These are phyloP conservation scores for Cercospora beticola DNA, from an alignment of 2,329 filamentous ascomycete species.

Conservation along the genomic window DNA sequence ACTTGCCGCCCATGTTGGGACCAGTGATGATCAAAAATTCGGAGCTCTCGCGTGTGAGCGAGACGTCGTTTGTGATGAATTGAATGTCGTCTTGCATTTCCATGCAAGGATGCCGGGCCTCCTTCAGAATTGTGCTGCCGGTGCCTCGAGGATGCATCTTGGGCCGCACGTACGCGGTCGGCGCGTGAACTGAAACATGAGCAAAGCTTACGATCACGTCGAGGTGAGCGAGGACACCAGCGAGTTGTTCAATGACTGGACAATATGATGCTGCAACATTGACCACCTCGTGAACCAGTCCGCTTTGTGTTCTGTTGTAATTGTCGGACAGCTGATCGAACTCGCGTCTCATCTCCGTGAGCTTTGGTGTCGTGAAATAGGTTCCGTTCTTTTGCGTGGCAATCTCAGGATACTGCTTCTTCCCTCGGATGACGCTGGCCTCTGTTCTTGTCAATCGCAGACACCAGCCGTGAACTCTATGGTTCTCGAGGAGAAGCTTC, in stretches of 20 bases:
- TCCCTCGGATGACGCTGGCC: slow-evolving; percentile 89
- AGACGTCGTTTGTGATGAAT: slow-evolving; percentile 97
- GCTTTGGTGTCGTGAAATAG: slow-evolving; percentile 85
- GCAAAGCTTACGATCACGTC: slow-evolving; percentile 95
- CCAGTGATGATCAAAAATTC: slow-evolving; percentile 96
- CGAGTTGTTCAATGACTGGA: slow-evolving; percentile 85
- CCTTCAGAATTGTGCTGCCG: slow-evolving; percentile 84
- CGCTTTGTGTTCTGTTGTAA: slow-evolving; percentile 91
- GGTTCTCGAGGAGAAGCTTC: slow-evolving; percentile 96
- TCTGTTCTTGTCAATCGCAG: slow-evolving; percentile 89
- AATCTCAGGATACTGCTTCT: slow-evolving; percentile 85
- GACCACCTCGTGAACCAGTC: slow-evolving; percentile 89
- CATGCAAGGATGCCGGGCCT: slow-evolving; percentile 94
- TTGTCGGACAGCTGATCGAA: slow-evolving; percentile 91
- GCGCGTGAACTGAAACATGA: slow-evolving; percentile 89
- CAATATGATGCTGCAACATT: slow-evolving; percentile 91
- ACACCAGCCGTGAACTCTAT: slow-evolving; percentile 94
- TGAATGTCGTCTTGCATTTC: slow-evolving; percentile 98
- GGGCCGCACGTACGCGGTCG: slow-evolving; percentile 85
- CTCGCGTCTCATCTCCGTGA: slow-evolving; percentile 80
- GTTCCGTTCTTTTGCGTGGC: slow-evolving; percentile 99
- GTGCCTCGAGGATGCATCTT: slow-evolving; percentile 85
- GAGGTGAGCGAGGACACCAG: slow-evolving; percentile 83
- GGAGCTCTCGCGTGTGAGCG: slow-evolving; percentile 71
- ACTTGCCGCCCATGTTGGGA: slow-evolving; percentile 99